A percentile compares a stretch with the other conserved stretches of the same genome.
These are phyloP conservation scores for Coleophoma cylindrospora DNA, from an alignment of 2,329 filamentous ascomycete species.

Conservation along the genomic window DNA sequence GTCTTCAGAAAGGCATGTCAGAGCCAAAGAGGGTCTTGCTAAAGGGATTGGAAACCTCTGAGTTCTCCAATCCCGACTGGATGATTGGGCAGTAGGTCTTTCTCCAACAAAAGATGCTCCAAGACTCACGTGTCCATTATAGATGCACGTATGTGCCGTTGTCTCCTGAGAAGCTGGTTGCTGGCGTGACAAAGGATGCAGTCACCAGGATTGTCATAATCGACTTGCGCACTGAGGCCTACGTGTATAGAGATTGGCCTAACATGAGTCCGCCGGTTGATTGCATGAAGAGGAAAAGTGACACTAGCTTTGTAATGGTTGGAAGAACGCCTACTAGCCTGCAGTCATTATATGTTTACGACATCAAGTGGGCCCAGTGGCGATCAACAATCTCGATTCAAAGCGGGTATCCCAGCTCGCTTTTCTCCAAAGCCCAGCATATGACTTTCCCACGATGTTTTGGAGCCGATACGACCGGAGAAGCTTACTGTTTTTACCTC, in stretches of 20 bases:
- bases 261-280: background rate
- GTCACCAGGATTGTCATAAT: background rate
- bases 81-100: background rate
- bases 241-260: background rate
- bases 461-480: constrained; percentile 24
- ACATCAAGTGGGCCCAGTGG: background rate
- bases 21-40: background rate
- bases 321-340: background rate
- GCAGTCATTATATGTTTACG: background rate
- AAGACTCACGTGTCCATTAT: too few species aligned
- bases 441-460: background rate
- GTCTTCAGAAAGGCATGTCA: background rate
- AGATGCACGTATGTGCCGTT: background rate
- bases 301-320: background rate
- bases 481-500: background rate
- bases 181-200: background rate
- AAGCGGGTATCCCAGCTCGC: background rate
- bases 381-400: background rate
- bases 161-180: background rate
- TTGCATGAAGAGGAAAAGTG: background rate
- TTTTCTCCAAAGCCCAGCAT: background rate
- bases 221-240: background rate
- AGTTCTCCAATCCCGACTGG: background rate
- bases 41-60: background rate
- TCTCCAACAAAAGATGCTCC: background rate